A percentile compares a stretch with the other conserved stretches of the same genome.
Evolutionary conservation across 176 grass and related monocot genomes (phyloP).

Genomic region (Thinopyrum elongatum): DNA sequence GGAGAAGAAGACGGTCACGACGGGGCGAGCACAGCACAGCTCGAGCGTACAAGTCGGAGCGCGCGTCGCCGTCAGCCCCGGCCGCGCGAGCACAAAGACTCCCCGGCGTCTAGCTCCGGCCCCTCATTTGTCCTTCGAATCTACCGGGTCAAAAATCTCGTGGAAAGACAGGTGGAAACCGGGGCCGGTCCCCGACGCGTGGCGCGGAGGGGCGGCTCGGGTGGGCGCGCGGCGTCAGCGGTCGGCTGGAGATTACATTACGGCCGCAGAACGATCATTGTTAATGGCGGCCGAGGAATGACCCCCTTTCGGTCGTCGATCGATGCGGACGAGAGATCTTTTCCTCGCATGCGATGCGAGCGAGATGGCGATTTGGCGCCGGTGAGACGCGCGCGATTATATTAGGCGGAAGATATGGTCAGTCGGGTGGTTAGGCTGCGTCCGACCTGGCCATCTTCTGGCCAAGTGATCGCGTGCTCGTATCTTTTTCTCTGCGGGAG

Average conservation of each 20-base stretch:
- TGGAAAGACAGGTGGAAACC: neutral
- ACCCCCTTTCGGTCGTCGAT: neutral
- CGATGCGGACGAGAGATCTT: neutral
- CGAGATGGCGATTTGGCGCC: neutral
- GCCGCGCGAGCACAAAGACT: neutral
- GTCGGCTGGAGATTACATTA: constrained; percentile 45
- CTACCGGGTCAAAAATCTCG: neutral
- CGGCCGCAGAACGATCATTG: neutral
- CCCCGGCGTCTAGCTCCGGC: neutral
- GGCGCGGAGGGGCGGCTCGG: neutral
- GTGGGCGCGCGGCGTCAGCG: constrained; percentile 35
- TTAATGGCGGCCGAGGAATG: constrained; percentile 16
- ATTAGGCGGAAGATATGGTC: neutral
- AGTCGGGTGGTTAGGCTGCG: neutral
- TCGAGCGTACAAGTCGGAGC: neutral
- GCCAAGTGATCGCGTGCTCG: neutral
- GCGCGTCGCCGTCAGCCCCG: neutral
- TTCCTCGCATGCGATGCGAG: neutral
- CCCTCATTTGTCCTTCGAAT: neutral
- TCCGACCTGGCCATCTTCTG: neutral
- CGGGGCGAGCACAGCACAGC: neutral
- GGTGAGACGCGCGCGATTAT: neutral
- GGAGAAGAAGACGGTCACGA: neutral
- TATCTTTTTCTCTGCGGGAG: too few species aligned
- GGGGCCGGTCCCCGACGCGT: neutral